These are phyloP conservation scores for Rhododendron molle DNA, from an alignment of 148 eudicot genomes.

Conservation along the genomic window DNA sequence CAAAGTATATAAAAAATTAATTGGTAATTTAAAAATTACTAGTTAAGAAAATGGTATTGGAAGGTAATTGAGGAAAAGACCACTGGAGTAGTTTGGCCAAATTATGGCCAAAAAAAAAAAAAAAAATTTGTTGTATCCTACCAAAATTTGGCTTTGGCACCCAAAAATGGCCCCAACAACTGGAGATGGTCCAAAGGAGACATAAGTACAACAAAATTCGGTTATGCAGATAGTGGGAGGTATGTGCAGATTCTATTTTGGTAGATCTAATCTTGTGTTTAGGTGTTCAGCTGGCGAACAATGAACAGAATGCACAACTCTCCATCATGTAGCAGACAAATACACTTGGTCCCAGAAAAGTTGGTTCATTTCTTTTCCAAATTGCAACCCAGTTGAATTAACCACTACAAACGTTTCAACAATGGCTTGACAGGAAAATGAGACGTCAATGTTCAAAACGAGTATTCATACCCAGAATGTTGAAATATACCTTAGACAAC, in stretches of 20 bases:
- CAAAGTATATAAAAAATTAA: too few species aligned
- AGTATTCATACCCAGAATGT: too few species aligned
- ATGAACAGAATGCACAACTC: background rate
- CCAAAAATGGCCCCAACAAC: background rate
- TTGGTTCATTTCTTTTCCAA: background rate
- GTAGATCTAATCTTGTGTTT: background rate
- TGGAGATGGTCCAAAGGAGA: background rate
- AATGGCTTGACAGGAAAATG: background rate
- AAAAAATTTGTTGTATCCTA: background rate
- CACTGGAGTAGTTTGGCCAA: background rate
- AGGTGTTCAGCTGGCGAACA: background rate
- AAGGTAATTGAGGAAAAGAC: background rate
- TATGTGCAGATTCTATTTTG: background rate
- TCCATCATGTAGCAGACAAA: background rate
- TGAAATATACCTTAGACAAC: background rate
- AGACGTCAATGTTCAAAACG: background rate
- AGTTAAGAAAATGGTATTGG: too few species aligned
- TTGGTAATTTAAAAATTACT: background rate
- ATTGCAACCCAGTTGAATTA: too few species aligned
- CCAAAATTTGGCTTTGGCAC: background rate
- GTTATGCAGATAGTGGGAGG: background rate
- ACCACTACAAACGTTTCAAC: too few species aligned
- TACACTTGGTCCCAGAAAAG: background rate
- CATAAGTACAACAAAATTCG: too few species aligned
- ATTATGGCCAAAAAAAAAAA: background rate